Base-by-base conservation (phyloP, 306 rosid genomes). In the Fragaria iinumae region DNA sequence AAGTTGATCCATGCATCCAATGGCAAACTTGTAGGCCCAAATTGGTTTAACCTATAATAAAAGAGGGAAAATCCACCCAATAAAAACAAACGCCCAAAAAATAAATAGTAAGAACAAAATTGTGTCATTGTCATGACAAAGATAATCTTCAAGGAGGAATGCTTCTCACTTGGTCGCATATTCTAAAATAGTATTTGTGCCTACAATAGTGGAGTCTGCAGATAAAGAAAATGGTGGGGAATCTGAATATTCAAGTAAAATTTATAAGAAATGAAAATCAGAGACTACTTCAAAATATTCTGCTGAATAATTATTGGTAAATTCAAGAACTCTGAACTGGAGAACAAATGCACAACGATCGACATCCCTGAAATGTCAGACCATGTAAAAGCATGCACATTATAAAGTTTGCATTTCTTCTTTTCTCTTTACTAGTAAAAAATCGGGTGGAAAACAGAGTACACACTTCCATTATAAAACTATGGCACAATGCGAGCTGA, bases 331-430 rank as follows among this genome's bases (percentile, higher is more conserved):
- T 36, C 47, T 20, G 13, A 3, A n/a, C 25, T 20, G 39, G 56
- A 45, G 56, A 8, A 45, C 73, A 69, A 69, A 23, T 14, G 73
- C 73, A 25, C 57, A 14, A 69, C 11, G 32, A 23, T 43, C 36
- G 18, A 69, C 39, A 69, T 44, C 16, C 56, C 73, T 23, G 57
- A 44, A 13, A 47, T 45, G 73, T 45, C 73, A 45, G 73, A 43
- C 32, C 39, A 34, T 64, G 69, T 64, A 32, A 64, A 32, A 25
- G 20, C 38, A 25, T 25, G 23, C 25, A 65, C 71, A 67, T 39
- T 36, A 39, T 3, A 67, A n/a, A 5, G 4, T 8, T n/a, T n/a
- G 62, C 12, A 2, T 6, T 18, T 27, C 2, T 52, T 17, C 9
- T 23, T 57, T 7, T 11, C 1, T 34, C 1, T 34, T 2, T 34